Evolutionary conservation across 2,329 filamentous ascomycete species (phyloP).

Genomic region (Mycogone perniciosa): DNA sequence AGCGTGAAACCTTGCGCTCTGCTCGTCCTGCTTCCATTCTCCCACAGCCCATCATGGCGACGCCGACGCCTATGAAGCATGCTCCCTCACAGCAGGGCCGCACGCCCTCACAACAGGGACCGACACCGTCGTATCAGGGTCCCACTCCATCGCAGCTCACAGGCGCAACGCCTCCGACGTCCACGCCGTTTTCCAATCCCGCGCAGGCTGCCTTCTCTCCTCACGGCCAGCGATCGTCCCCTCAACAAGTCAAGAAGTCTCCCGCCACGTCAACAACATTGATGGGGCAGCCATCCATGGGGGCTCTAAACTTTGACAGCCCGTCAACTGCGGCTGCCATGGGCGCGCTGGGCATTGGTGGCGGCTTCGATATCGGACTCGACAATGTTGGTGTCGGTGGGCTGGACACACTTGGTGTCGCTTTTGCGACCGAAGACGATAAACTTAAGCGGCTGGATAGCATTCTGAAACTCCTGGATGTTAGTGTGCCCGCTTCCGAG

Average conservation of each 20-base stretch:
- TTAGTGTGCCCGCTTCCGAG: slow-evolving; percentile 23
- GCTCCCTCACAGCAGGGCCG: slow-evolving; percentile 36
- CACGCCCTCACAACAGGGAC: slow-evolving; percentile 33
- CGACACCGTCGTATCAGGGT: slow-evolving; percentile 30
- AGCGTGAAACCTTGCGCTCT: not conserved
- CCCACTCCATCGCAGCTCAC: slow-evolving; percentile 38
- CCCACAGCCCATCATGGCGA: slow-evolving; percentile 36
- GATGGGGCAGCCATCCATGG: slow-evolving; percentile 39
- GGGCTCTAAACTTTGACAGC: slow-evolving; percentile 55
- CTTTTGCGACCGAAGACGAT: slow-evolving; percentile 46
- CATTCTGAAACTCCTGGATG: slow-evolving; percentile 45
- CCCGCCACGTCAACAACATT: slow-evolving; percentile 46
- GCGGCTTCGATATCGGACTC: slow-evolving; percentile 45
- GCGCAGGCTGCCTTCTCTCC: slow-evolving; percentile 55
- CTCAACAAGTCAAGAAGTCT: slow-evolving; percentile 59
- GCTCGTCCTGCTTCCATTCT: not conserved
- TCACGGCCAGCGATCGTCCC: slow-evolving; percentile 51
- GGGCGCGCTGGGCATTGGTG: slow-evolving; percentile 46
- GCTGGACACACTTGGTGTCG: slow-evolving; percentile 33
- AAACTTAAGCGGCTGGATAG: slow-evolving; percentile 47
- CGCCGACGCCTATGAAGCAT: slow-evolving; percentile 45
- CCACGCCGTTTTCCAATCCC: slow-evolving; percentile 57
- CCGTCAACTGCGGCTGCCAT: slow-evolving; percentile 58
- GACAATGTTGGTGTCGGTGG: slow-evolving; percentile 45
- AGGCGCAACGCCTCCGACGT: slow-evolving; percentile 58